Base-by-base conservation (phyloP, 1,284 basidiomycete species). In the Cryptococcus wingfieldii region DNA sequence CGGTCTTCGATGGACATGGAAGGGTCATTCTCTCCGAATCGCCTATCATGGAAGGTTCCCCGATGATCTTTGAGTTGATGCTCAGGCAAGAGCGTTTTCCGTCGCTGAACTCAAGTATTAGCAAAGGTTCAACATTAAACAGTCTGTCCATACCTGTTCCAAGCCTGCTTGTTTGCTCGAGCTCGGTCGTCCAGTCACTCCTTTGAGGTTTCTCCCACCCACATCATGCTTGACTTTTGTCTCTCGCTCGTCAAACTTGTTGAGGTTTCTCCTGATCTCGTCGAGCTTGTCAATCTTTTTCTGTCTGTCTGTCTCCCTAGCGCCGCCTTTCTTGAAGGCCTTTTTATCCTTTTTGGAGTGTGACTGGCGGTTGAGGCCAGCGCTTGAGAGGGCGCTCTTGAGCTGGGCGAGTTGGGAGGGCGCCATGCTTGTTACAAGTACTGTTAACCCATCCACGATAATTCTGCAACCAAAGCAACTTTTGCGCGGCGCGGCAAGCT, bases 1-100 rank as follows among this genome's bases (percentile, higher is more conserved):
- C 92, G 89, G 67, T 98, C 95, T 74, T 99, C 96, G 16, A 92
- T 81, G 10, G 88, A 87, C 82, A 98, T 85, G 10, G 84, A 83
- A 2, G 93, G 86, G 66, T 98, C 86, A 67, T 89, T 87, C 82
- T 98, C 96, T 78, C 96, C 96, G 68, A 98, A 97, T 41, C 96
- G 87, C 54, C 91, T 84, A 77, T 99, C 96, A 53, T 95, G 79
- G 62, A 99, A 88, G 5, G 90, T 89, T 10, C 94, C 93, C 13
- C 87, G 85, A 63, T 87, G 87, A 48, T 83, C 84, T 51, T 91
- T 84, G 34, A 85, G 86, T 52, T 80, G 71, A 65, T 80, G 79
- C 77, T 98, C 93, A 53, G 93, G 93, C 45, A 98, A 78, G 19
- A 98, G 79, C 0, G 86, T 89, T 78, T 89, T 88, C 73, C 87